Evolutionary conservation across 805 yeast species (phyloP).

Genomic region (Wickerhamiella hasegawae): DNA sequence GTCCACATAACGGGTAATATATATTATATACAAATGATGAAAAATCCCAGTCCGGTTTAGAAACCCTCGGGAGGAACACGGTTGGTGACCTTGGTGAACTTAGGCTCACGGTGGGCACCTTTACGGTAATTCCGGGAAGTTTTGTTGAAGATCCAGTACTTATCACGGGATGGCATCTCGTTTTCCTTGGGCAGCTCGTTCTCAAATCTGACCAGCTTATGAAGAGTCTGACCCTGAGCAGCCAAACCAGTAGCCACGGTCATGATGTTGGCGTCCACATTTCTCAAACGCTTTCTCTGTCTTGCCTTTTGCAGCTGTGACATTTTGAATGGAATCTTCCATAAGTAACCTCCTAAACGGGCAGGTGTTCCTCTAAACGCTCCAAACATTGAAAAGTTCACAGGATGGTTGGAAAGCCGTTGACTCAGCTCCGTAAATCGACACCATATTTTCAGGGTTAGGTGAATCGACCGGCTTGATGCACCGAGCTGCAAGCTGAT

Average conservation of each 20-base stretch:
- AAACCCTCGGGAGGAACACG: conserved; percentile 65
- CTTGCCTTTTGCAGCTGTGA: conserved; percentile 68
- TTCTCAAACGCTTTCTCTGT: conserved; percentile 66
- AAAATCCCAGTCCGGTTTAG: conserved; percentile 17
- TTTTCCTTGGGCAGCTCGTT: conserved; percentile 54
- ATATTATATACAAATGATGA: conserved; percentile 2
- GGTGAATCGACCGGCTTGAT: too few relatives aligned
- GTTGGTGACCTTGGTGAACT: conserved; percentile 76
- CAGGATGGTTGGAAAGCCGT: too few relatives aligned
- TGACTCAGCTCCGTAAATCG: too few relatives aligned
- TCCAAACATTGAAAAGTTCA: conserved; percentile 50
- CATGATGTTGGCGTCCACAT: conserved; percentile 66
- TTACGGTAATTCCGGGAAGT: conserved; percentile 69
- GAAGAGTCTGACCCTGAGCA: conserved; percentile 20
- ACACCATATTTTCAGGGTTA: too few relatives aligned
- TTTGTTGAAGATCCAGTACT: conserved; percentile 73
- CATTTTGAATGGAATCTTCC: conserved; percentile 69
- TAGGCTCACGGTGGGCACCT: conserved; percentile 61
- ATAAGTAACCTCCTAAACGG: conserved; percentile 56
- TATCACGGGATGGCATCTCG: conserved; percentile 69
- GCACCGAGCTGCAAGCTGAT: too few relatives aligned
- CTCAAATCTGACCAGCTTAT: conserved; percentile 25
- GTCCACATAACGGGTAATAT: conserved; percentile 3
- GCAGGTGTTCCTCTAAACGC: conserved; percentile 47
- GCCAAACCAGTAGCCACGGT: conserved; percentile 38